Conservation (phyloP, 2,329 filamentous ascomycete genomes). For the Hymenoscyphus repandus region DNA sequence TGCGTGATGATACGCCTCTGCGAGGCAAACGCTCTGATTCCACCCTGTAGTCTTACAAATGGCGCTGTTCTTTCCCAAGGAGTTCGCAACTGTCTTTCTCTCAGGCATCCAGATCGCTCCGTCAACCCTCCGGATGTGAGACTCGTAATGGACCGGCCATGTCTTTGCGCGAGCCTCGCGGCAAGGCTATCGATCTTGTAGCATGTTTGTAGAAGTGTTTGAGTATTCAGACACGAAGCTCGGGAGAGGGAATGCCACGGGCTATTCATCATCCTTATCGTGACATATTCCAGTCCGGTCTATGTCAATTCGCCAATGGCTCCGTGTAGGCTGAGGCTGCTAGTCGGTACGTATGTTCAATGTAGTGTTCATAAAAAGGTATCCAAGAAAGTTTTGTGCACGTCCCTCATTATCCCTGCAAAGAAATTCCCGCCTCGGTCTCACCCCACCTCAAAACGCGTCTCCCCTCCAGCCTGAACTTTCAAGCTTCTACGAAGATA, state of each 20-base stretch:
- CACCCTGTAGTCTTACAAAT: background rate
- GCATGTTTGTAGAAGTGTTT: constrained; percentile 20
- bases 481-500: background rate
- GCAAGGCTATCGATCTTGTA: constrained; percentile 22
- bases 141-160: constrained; percentile 15
- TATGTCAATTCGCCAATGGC: background rate
- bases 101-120: background rate
- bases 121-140: background rate
- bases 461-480: constrained; percentile 2
- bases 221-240: constrained; percentile 20
- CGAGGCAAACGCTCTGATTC: constrained; percentile 14
- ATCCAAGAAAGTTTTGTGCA: constrained; percentile 7
- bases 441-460: constrained; percentile 6
- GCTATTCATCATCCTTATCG: constrained; percentile 22
- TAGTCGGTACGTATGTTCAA: background rate
- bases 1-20: constrained; percentile 37
- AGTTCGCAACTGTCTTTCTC: background rate
- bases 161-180: constrained; percentile 18
- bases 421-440: background rate
- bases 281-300: background rate
- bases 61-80: background rate
- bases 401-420: constrained; percentile 1
- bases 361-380: too few relatives aligned
- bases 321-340: background rate
- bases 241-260: constrained; percentile 22